A percentile compares a stretch with the other conserved stretches of the same genome.
Evolutionary conservation across 1,139 yeast genomes (phyloP).

Genomic region (Meyerozyma sp.): DNA sequence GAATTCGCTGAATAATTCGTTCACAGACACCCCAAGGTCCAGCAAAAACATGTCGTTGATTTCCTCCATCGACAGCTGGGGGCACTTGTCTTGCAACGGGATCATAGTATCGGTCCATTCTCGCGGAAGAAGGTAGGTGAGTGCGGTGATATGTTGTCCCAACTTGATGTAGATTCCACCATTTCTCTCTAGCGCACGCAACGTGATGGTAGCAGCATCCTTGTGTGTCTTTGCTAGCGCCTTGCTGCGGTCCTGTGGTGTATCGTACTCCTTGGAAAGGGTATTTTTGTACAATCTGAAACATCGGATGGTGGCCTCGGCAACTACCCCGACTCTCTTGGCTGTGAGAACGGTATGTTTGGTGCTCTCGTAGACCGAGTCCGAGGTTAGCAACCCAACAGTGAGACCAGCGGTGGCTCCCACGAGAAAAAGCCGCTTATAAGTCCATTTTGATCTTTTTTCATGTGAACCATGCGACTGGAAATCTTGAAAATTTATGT

Average conservation of each 20-base stretch:
- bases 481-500: neutral
- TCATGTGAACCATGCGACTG: neutral
- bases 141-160: conserved; percentile 91
- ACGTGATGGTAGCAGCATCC: conserved; percentile 73
- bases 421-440: neutral
- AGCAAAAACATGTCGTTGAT: conserved; percentile 57
- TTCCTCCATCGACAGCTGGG: conserved; percentile 68
- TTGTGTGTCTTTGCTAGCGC: conserved; percentile 60
- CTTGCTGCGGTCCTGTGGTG: conserved; percentile 43
- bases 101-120: conserved; percentile 97
- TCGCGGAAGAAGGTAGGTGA: conserved; percentile 81
- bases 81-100: conserved; percentile 89
- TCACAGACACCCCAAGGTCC: conserved; percentile 60
- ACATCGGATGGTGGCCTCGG: conserved; percentile 59
- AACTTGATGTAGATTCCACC: conserved; percentile 92
- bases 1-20: conserved; percentile 66
- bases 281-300: conserved; percentile 59
- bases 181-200: conserved; percentile 72
- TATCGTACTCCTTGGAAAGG: conserved; percentile 40
- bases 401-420: conserved; percentile 28
- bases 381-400: conserved; percentile 16
- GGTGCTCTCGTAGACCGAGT: conserved; percentile 14
- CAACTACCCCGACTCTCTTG: conserved; percentile 59
- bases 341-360: conserved; percentile 34
- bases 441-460: neutral